Evolutionary conservation across 192 early-diverging fungal species (phyloP).

Genomic region (Nowakowskiella sp.): DNA sequence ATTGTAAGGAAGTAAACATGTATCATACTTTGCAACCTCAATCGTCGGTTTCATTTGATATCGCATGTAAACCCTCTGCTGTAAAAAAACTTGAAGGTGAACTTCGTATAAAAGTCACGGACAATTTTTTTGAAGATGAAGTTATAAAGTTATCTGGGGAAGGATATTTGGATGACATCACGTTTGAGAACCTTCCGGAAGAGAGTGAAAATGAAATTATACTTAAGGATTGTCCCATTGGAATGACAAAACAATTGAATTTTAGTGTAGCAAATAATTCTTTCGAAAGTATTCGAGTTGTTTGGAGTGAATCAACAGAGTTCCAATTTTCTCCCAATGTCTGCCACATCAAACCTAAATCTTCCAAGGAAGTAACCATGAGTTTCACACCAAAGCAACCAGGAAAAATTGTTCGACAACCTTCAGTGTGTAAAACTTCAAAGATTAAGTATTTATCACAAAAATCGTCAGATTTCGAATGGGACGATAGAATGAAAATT

Average conservation of each 20-base stretch:
- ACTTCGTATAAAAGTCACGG: slow-evolving; percentile 36
- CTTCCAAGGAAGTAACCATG: slow-evolving; percentile 30
- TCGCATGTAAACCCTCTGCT: slow-evolving; percentile 30
- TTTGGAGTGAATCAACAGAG: slow-evolving; percentile 19
- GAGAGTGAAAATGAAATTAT: slow-evolving; percentile 42
- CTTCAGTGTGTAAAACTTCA: slow-evolving; percentile 14
- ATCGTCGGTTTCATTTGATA: slow-evolving; percentile 28
- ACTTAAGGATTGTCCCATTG: slow-evolving; percentile 44
- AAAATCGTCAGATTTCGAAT: slow-evolving; percentile 30
- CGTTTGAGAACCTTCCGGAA: slow-evolving; percentile 39
- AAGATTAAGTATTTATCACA: slow-evolving; percentile 24
- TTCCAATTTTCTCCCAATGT: slow-evolving; percentile 34
- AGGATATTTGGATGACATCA: slow-evolving; percentile 47
- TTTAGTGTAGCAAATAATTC: slow-evolving; percentile 42
- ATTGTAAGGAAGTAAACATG: slow-evolving; percentile 27
- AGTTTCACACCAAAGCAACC: slow-evolving; percentile 33
- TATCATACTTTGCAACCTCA: slow-evolving; percentile 32
- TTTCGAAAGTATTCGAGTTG: slow-evolving; percentile 24
- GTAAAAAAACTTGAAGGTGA: slow-evolving; percentile 40
- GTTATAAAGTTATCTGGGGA: slow-evolving; percentile 39
- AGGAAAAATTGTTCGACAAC: slow-evolving; percentile 12
- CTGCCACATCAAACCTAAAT: slow-evolving; percentile 36
- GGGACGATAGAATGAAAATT: slow-evolving; percentile 40
- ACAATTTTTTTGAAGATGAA: slow-evolving; percentile 53
- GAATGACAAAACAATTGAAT: slow-evolving; percentile 16